Evolutionary conservation across 805 yeast genomes (phyloP), one percentile per base, ranked within the genome.

Genomic region (Monosporozyma yasuniensis): DNA sequence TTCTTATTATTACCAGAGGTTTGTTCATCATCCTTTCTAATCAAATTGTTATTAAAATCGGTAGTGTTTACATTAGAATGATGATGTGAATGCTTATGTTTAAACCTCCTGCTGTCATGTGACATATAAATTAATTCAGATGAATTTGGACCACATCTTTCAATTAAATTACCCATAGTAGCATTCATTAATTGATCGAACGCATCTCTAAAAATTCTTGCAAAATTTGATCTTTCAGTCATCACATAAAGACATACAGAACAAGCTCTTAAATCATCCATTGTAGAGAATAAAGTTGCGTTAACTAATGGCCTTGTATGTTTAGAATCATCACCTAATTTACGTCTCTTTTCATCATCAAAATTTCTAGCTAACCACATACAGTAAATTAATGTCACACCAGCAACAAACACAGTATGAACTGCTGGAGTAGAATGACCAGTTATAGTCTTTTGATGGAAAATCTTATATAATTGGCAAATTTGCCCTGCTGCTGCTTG

Each of bases 401-500:
- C 87, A 11, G 86, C 85, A 46, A 79, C 80, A 60, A 81, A 81
- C 10, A 78, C 80, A 0, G 84, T 79, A 58, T 81, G 86, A 42
- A 81, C 79, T 11, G 84, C 81, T 30, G 83, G 74, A 0, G 83
- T 80, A 0, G 85, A 79, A 58, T 79, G 84, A 3, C 86, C 86
- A 48, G 71, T 69, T 1, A 77, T 78, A 0, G 84, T 79, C 56
- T 75, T 78, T 57, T 80, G 81, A 62, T 79, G 84, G 60, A 79
- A 80, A 12, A 76, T 79, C 54, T 80, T 79, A 60, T 80, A 78
- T 23, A 80, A 68, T 55, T 78, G 84, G 58, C 86, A 80, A 38
- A 81, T 77, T 60, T 80, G 83, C 25, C 86, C 87, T 0, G 86
- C 84, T 22, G 84, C 85, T 2, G 83, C 82, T 59, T 81, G 86